Base-by-base conservation (phyloP, 345 rosid species). In the Anastatica hierochuntica region DNA sequence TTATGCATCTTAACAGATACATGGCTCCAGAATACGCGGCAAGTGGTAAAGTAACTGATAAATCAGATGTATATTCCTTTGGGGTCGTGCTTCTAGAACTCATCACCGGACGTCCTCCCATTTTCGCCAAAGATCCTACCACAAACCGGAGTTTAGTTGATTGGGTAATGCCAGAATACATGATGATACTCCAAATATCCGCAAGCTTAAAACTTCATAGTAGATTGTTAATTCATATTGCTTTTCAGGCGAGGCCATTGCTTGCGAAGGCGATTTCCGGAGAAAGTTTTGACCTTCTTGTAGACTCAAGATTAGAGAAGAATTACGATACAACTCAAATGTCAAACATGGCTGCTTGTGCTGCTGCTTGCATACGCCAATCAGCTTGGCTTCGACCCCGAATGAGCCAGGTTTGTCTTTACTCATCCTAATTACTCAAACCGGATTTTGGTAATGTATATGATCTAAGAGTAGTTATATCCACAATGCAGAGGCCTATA, bases 21-120 rank as follows among this genome's bases (percentile, higher is more conserved):
- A 50, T 87, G 77, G 89, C 96, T 42, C 96, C 96, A 12, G 94
- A 87, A 61, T 84, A 87, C 52, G 96, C 87, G 36, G 64, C 86
- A 13, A 87, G 87, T 23, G 95, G 96, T 14, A 81, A 84, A 72
- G 44, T 83, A 40, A 74, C 87, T 2, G 96, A 81, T 10, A 87
- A 84, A 34, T 83, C 94, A 7, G 94, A 87, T 62, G 83, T 87
- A 12, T 87, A 78, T 69, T 84, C 96, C 10, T 81, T 58, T 35
- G 96, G 94, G 1, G 77, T 84, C 41, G 67, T 84, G 80, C 87
- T 87, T 61, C 64, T 87, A 12, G 96, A 87, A 72, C 77, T 87
- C 48, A 79, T 86, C 41, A 81, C 83, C 1, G 95, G 92, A 35
- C 79, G 73, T 19, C 74, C 78, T 9, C 75, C 92, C 5, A 75